Base-by-base conservation (phyloP, 202 grass and related monocot species). In the Cymbopogon flexuosus region DNA sequence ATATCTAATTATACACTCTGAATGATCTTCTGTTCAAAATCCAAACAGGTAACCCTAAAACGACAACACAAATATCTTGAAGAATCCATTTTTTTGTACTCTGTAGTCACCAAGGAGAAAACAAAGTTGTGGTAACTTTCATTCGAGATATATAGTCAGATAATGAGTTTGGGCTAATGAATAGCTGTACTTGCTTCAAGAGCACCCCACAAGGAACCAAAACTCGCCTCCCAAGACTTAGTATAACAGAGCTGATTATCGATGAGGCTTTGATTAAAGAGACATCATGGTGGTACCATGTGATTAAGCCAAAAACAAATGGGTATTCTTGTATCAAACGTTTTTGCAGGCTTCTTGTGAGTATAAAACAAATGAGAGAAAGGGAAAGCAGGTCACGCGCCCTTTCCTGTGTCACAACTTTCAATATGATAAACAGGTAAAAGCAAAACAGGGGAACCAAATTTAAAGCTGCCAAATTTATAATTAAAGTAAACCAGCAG, bases 391-490 rank as follows among this genome's bases (percentile, higher is more conserved):
- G 65, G 70, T 78, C 73, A 42, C 36, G 70, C 68, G 31, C 75
- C 27, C 47, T 70, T 57, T 82, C 16, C 33, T 85, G 47, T 79
- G 49, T 80, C 75, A 57, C 79, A 73, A 16, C 45, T 84, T 84
- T 86, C 66, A 82, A 84, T 77, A 80, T 78, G 63, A 36, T 65
- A 85, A 67, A 87, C 78, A 62, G 18, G 68, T 54, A 81, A 94
- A 89, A 84, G 70, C 61, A 67, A 72, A 89, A 80, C 1, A 63
- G 85, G 52, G 78, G 82, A 29, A 56, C 45, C 67, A 83, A 86
- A 72, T 14, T 30, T 46, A 91, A 94, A 91, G 89, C 86, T 91
- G 86, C 74, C 46, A 79, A 65, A 63, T 72, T 47, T 30, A 94
- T 85, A 94, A 70, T 83, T 80, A 89, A 87, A 91, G 81, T 62